phyloP scores from a whole-genome alignment of 139 green algal genomes.

The Diplosphaera chodatii region DNA sequence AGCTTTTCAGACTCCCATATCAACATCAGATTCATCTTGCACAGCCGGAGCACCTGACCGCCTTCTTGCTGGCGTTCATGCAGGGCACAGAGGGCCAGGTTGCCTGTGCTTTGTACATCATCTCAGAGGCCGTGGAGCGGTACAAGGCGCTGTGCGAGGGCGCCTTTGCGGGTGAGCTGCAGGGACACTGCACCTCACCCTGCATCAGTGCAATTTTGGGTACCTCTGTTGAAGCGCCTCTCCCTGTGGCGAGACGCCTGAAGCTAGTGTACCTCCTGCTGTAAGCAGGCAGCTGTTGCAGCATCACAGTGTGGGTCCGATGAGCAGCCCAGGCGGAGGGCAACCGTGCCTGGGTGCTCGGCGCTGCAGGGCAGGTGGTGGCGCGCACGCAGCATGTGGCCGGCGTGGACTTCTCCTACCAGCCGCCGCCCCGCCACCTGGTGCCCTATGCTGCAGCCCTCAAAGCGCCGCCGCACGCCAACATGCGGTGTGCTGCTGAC shows the following conservation, averaged over 20 bases:
- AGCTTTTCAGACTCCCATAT: too few species aligned
- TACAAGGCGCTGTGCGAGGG: conserved; percentile 90
- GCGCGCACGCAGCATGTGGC: conserved; percentile 60
- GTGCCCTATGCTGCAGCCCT: conserved; percentile 71
- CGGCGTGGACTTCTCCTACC: conserved; percentile 85
- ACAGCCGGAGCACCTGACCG: too few species aligned
- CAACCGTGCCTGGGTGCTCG: neutral
- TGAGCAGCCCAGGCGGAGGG: too few species aligned
- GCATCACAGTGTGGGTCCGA: too few species aligned
- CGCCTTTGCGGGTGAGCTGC: conserved; percentile 43
- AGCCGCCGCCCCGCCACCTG: conserved; percentile 69
- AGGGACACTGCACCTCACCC: too few species aligned
- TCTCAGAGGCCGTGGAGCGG: conserved; percentile 67
- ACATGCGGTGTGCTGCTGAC: too few species aligned
- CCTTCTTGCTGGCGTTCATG: neutral
- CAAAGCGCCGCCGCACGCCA: conserved; percentile 25
- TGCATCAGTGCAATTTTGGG: too few species aligned
- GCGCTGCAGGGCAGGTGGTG: conserved; percentile 62
- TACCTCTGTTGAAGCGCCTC: too few species aligned
- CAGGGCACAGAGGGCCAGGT: conserved; percentile 41
- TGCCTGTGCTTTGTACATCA: conserved; percentile 52
- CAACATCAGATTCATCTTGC: too few species aligned
- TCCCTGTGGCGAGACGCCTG: too few species aligned
- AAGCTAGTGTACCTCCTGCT: too few species aligned
- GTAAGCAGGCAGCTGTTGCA: neutral